These are phyloP conservation scores for Kewa caespitosa DNA, from an alignment of 179 eudicot genomes.

Conservation along the genomic window DNA sequence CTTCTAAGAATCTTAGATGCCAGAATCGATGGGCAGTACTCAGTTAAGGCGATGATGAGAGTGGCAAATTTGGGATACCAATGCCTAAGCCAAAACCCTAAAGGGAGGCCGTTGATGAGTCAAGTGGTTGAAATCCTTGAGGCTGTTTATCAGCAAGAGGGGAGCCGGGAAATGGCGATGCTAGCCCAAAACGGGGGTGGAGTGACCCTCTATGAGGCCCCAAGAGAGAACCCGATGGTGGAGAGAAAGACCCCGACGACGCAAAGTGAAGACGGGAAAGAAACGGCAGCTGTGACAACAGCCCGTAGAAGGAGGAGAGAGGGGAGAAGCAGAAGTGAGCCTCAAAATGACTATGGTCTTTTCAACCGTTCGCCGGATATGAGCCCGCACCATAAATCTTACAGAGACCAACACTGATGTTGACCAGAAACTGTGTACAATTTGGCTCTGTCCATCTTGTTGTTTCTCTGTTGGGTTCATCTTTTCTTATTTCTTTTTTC, in stretches of 20 bases:
- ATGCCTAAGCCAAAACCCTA: slow-evolving; percentile 92
- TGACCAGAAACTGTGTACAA: neutral
- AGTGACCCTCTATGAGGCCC: slow-evolving; percentile 62
- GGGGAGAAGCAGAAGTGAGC: slow-evolving; percentile 66
- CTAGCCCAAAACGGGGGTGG: slow-evolving; percentile 42
- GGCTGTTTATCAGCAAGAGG: slow-evolving; percentile 53
- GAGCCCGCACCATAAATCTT: slow-evolving; percentile 30
- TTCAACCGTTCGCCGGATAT: slow-evolving; percentile 39
- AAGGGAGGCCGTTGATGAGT: slow-evolving; percentile 84
- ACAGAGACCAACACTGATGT: slow-evolving; percentile 18
- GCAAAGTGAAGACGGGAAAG: slow-evolving; percentile 36
- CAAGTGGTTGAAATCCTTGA: slow-evolving; percentile 85
- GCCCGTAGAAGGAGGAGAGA: slow-evolving; percentile 28
- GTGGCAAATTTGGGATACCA: slow-evolving; percentile 82
- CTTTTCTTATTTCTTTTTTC: neutral
- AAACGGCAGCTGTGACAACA: slow-evolving; percentile 2
- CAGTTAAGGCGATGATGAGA: slow-evolving; percentile 56
- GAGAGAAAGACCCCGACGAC: slow-evolving; percentile 24
- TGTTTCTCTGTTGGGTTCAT: neutral
- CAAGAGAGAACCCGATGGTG: slow-evolving; percentile 20
- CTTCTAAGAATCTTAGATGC: slow-evolving; percentile 69
- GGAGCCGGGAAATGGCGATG: slow-evolving; percentile 41
- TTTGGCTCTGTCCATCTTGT: neutral
- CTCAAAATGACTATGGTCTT: slow-evolving; percentile 50
- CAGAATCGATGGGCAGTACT: slow-evolving; percentile 85